Evolutionary conservation across 1,139 yeast species (phyloP).

Genomic region (Suhomyces atakaporum): DNA sequence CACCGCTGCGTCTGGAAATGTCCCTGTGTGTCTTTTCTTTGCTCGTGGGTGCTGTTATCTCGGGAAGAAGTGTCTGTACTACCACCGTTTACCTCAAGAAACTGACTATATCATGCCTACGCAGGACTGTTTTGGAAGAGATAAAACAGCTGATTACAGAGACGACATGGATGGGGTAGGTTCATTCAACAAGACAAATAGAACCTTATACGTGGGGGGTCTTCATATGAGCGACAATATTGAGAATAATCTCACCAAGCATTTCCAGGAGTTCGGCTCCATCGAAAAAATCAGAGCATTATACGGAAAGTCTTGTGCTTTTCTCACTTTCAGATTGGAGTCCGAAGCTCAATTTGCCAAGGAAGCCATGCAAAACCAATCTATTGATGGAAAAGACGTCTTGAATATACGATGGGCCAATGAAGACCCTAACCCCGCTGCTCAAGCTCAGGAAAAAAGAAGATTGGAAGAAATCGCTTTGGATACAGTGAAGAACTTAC

Average conservation of each 20-base stretch:
- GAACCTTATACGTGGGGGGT: conserved; percentile 80
- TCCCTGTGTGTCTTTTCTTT: conserved; percentile 74
- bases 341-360: conserved; percentile 88
- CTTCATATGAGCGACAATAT: conserved; percentile 38
- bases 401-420: conserved; percentile 85
- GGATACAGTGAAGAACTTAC: conserved; percentile 34
- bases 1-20: conserved; percentile 60
- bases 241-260: conserved; percentile 39
- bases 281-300: conserved; percentile 70
- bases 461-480: conserved; percentile 37
- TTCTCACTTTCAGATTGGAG: conserved; percentile 70
- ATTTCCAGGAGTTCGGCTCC: conserved; percentile 76
- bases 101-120: conserved; percentile 54
- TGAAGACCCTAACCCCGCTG: conserved; percentile 80
- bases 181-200: conserved; percentile 66
- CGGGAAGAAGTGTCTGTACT: conserved; percentile 73
- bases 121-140: conserved; percentile 92
- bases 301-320: conserved; percentile 69
- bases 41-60: conserved; percentile 85
- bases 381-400: conserved; percentile 63
- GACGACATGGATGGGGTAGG: conserved; percentile 98
- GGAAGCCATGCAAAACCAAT: conserved; percentile 88
- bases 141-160: conserved; percentile 75
- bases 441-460: conserved; percentile 53
- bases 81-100: conserved; percentile 73